Base-by-base conservation (phyloP, 2,329 filamentous ascomycete species). In the Hypoxylon sp. region DNA sequence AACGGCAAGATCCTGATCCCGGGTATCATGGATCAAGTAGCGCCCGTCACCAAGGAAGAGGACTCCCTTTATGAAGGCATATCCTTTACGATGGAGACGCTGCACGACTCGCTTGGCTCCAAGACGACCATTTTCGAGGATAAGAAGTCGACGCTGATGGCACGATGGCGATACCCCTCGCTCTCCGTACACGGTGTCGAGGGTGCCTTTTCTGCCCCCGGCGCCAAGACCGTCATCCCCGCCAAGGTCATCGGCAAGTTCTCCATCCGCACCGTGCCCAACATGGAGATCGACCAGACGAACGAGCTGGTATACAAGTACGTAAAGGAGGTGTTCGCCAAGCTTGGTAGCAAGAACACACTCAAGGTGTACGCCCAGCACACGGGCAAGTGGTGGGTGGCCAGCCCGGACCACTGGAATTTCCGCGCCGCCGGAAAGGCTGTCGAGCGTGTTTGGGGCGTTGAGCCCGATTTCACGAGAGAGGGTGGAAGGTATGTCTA, bases 241-340 rank as follows among this genome's bases (percentile, higher is more conserved):
- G 93, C 94, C 67, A 97, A 97, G 80, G 94, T 99, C 50, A 89
- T 88, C 67, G 94, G 94, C 75, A 99, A 99, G 78, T 99, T 99
- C 80, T 96, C 90, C 40, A 97, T 99, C 75, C 87, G 94, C 63
- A 97, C 92, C 25, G 94, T 99, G 15, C 94, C 94, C 43, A 85
- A 99, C 77, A 99, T 99, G 94, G 89, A 97, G 71, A 91, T 91
- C 64, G 86, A 91, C 48, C 84, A 87, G 68, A 95, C 96, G 67
- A 95, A 96, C 75, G 82, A 86, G 69, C 80, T 88, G 32, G 93
- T 99, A 31, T 89, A 85, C 77, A 87, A 89, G 71, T 89, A 92
- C 71, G 81, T 97, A 59, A 82, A 93, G 68, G 86, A 89, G 60
- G 85, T 89, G 62, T 97, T 96, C 71, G 87, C 88, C 64, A 91